Conservation (phyloP, 371 early-diverging fungal genomes). For the Thermomucor indicae-seudaticae region DNA sequence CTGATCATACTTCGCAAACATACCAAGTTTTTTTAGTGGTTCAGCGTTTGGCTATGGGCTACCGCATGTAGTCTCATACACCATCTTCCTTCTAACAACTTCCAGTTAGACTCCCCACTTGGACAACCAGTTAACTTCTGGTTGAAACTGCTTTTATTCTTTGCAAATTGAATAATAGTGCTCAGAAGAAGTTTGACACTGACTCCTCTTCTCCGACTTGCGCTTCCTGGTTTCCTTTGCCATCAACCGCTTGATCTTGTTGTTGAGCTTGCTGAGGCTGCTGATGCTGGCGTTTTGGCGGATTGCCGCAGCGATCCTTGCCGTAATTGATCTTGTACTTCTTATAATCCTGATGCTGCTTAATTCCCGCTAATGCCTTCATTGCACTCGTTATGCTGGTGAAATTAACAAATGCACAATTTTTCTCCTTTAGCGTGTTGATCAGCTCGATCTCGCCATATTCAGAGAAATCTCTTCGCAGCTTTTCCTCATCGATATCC, state of each 20-base stretch:
- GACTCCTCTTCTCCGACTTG: too few relatives aligned
- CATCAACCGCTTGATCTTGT: not conserved
- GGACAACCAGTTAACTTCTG: too few relatives aligned
- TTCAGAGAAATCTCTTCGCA: slow-evolving; percentile 59
- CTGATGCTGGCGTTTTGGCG: slow-evolving; percentile 19
- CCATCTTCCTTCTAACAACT: too few relatives aligned
- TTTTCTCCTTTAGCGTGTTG: slow-evolving; percentile 68
- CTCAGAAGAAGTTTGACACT: too few relatives aligned
- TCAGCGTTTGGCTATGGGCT: too few relatives aligned
- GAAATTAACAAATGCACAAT: slow-evolving; percentile 84
- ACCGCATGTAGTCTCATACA: too few relatives aligned
- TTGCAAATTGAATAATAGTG: too few relatives aligned
- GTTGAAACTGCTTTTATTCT: too few relatives aligned
- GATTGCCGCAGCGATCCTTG: slow-evolving; percentile 77
- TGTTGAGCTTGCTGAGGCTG: slow-evolving; percentile 1
- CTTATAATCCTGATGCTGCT: slow-evolving; percentile 43
- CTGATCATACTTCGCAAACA: too few relatives aligned
- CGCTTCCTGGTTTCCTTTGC: not conserved
- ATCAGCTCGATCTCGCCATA: slow-evolving; percentile 80
- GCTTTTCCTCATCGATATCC: slow-evolving; percentile 48
- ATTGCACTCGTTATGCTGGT: slow-evolving; percentile 61
- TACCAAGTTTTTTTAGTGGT: too few relatives aligned
- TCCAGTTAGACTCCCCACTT: too few relatives aligned
- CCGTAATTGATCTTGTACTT: slow-evolving; percentile 67
- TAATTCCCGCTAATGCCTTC: slow-evolving; percentile 59